Conservation (phyloP, 2,329 filamentous ascomycete genomes). For the Aspergillus glaucus region DNA sequence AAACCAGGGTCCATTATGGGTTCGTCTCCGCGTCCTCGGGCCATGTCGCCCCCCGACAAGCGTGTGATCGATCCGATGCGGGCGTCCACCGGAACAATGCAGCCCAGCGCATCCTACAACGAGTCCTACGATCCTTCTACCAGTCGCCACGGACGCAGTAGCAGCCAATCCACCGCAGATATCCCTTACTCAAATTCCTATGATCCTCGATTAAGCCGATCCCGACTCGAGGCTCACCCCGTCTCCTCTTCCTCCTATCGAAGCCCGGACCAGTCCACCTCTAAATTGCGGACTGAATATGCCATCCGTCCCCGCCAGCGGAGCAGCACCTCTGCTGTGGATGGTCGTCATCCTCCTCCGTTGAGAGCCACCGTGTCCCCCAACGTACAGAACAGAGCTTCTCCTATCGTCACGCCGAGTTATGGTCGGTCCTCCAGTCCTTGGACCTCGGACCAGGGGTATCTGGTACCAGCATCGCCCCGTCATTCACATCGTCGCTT, state of each 20-base stretch:
- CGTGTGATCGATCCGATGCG: conserved; percentile 33
- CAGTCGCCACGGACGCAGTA: conserved; percentile 23
- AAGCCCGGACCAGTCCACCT: conserved; percentile 22
- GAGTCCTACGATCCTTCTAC: conserved; percentile 28
- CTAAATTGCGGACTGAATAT: conserved; percentile 32
- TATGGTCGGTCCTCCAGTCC: conserved; percentile 29
- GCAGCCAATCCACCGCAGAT: conserved; percentile 29
- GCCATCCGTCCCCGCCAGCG: conserved; percentile 30
- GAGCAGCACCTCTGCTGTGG: conserved; percentile 28
- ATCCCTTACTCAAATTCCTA: conserved; percentile 22
- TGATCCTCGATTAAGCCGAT: conserved; percentile 19
- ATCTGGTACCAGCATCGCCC: conserved; percentile 28
- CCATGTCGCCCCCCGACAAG: conserved; percentile 27
- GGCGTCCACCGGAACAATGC: conserved; percentile 36
- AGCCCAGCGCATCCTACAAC: conserved; percentile 23
- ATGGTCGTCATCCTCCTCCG: conserved; percentile 21
- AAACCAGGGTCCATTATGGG: conserved; percentile 17
- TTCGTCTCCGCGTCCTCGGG: conserved; percentile 26
- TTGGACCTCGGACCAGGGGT: conserved; percentile 24
- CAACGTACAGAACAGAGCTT: conserved; percentile 13
- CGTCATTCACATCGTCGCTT: conserved; percentile 25
- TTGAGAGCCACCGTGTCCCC: conserved; percentile 23
- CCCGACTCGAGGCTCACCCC: conserved; percentile 28
- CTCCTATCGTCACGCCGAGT: conserved; percentile 22
- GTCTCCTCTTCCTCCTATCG: conserved; percentile 28